Evolutionary conservation across 2,329 filamentous ascomycete species (phyloP).

Genomic region (Ceratocystis alfenasii): DNA sequence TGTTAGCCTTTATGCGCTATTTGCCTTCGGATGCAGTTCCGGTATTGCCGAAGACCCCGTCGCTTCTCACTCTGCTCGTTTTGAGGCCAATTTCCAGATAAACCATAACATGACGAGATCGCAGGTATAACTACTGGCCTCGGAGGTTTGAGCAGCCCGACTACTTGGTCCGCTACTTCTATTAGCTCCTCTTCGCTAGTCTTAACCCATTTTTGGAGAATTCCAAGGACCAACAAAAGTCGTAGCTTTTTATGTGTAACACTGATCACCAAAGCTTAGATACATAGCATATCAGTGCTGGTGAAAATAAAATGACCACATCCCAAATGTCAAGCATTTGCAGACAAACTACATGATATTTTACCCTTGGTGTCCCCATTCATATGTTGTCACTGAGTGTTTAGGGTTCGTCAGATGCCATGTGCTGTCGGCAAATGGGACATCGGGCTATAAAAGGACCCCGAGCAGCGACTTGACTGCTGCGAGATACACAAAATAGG

Average conservation of each 20-base stretch:
- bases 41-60: background rate
- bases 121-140: background rate
- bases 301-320: background rate
- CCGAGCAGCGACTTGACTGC: background rate
- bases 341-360: background rate
- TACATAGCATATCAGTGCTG: background rate
- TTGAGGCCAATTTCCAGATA: no score
- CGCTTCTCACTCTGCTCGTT: no score
- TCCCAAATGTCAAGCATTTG: background rate
- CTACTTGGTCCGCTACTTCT: background rate
- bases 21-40: no score
- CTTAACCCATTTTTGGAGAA: background rate
- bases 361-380: background rate
- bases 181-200: no score
- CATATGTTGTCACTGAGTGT: background rate
- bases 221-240: background rate
- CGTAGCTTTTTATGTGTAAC: slow-evolving; percentile 1
- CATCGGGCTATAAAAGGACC: background rate
- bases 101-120: background rate
- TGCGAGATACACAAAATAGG: background rate
- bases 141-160: background rate
- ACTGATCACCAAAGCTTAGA: background rate
- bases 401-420: background rate
- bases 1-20: background rate
- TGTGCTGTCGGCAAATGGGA: background rate